Evolutionary conservation across 2,329 filamentous ascomycete genomes (phyloP).

Genomic region (Reticulascus tulasneorum): DNA sequence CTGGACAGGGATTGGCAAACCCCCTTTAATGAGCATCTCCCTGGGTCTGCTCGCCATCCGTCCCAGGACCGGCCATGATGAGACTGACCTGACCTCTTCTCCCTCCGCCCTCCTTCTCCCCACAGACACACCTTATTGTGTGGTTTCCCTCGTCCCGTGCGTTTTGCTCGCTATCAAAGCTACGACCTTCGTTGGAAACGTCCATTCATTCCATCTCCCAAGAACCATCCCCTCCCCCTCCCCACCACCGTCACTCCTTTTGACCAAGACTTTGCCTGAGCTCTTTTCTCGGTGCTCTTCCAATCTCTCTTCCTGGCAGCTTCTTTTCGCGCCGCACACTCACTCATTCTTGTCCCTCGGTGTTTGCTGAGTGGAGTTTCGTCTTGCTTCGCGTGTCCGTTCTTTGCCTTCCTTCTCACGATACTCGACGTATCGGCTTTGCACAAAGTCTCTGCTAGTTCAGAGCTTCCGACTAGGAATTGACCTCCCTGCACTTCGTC

Average conservation of each 20-base stretch:
- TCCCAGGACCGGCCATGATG: slow-evolving; percentile 4
- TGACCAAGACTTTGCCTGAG: neutral
- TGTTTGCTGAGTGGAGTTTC: slow-evolving; percentile 1
- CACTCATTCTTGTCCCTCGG: slow-evolving; percentile 8
- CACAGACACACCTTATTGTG: no score
- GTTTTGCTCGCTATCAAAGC: no score
- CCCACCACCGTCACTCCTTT: slow-evolving; percentile 7
- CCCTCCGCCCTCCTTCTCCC: slow-evolving; percentile 4
- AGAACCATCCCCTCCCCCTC: slow-evolving; percentile 2
- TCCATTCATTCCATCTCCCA: slow-evolving; percentile 9
- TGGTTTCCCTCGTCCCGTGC: no score
- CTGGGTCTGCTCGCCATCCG: slow-evolving; percentile 7
- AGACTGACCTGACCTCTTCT: slow-evolving; percentile 10
- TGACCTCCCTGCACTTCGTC: neutral
- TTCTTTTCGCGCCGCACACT: neutral
- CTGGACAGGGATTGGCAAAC: slow-evolving; percentile 12
- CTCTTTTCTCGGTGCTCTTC: neutral
- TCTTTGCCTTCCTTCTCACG: neutral
- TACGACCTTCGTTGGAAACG: no score
- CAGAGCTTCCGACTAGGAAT: neutral
- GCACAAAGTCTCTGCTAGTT: neutral
- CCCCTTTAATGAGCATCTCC: slow-evolving; percentile 14
- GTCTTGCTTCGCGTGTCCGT: slow-evolving; percentile 3
- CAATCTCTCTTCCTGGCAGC: neutral
- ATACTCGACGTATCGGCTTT: slow-evolving; percentile 8